These are phyloP conservation scores for Corymbia maculata DNA, from an alignment of 345 rosid genomes.

Conservation along the genomic window DNA sequence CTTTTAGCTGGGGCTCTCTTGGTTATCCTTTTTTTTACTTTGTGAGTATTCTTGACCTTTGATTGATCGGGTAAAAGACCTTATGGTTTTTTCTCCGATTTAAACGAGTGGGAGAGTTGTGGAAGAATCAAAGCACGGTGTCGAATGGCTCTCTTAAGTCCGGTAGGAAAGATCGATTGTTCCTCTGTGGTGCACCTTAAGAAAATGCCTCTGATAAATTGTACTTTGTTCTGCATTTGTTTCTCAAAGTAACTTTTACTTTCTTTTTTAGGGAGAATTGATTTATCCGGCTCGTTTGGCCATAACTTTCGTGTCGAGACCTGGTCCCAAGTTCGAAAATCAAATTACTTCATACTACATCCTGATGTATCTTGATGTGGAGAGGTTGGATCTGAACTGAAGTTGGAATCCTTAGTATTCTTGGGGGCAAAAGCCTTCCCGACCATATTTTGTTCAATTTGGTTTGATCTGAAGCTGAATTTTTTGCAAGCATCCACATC, in stretches of 20 bases:
- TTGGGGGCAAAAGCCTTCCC: not conserved
- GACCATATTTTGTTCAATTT: not conserved
- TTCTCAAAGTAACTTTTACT: not conserved
- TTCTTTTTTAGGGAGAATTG: not conserved
- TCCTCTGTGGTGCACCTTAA: not conserved
- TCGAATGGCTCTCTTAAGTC: not conserved
- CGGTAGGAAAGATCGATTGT: not conserved
- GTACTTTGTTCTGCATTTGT: not conserved
- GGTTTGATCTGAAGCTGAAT: not conserved
- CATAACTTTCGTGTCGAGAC: not conserved
- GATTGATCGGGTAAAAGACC: not conserved
- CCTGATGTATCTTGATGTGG: not conserved
- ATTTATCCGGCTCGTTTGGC: not conserved
- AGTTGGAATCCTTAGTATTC: not conserved
- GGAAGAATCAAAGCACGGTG: not conserved
- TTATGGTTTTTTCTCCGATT: not conserved
- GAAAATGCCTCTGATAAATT: not conserved
- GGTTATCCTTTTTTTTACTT: not conserved
- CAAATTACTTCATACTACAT: not conserved
- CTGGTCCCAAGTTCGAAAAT: not conserved
- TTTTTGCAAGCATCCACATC: not conserved
- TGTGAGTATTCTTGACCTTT: not conserved
- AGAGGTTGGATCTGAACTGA: not conserved
- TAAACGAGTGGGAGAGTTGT: not conserved
- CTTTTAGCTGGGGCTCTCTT: not conserved